These are phyloP conservation scores for Candida montana DNA, from an alignment of 805 yeast genomes.

Conservation along the genomic window DNA sequence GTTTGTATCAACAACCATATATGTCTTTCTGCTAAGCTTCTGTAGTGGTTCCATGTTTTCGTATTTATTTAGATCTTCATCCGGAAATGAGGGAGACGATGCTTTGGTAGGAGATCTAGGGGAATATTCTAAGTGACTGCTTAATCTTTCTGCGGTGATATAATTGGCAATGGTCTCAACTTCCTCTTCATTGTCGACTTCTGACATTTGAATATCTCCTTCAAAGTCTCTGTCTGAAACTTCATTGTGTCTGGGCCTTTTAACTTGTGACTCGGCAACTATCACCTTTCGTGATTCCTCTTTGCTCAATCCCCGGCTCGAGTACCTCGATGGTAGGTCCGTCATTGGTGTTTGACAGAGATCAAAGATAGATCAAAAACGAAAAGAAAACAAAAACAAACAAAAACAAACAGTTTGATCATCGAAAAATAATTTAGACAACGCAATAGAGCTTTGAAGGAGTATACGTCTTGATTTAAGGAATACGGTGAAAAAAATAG, in stretches of 20 bases:
- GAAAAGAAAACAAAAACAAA: neutral
- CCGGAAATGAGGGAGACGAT: too few species aligned
- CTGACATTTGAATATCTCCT: slow-evolving; percentile 45
- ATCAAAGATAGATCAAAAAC: neutral
- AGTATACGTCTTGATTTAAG: too few species aligned
- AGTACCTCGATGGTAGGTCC: slow-evolving; percentile 24
- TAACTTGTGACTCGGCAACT: slow-evolving; percentile 13
- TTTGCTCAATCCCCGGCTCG: slow-evolving; percentile 16
- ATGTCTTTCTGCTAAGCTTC: slow-evolving; percentile 24
- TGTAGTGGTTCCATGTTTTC: slow-evolving; percentile 10
- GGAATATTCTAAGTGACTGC: neutral
- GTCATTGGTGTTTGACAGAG: neutral
- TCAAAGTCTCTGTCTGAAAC: too few species aligned
- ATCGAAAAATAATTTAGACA: too few species aligned
- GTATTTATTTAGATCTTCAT: neutral
- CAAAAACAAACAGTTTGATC: too few species aligned
- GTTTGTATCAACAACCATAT: slow-evolving; percentile 76
- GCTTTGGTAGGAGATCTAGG: too few species aligned
- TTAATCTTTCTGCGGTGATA: slow-evolving; percentile 24
- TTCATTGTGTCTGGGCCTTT: too few species aligned
- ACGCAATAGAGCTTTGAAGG: too few species aligned
- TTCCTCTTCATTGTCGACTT: slow-evolving; percentile 41
- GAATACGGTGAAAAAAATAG: too few species aligned
- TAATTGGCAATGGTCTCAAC: slow-evolving; percentile 39
- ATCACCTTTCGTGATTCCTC: slow-evolving; percentile 14